A percentile compares a stretch with the other conserved stretches of the same genome.
phyloP scores from a whole-genome alignment of 1,139 yeast species.

The Candida tunisiensis region DNA sequence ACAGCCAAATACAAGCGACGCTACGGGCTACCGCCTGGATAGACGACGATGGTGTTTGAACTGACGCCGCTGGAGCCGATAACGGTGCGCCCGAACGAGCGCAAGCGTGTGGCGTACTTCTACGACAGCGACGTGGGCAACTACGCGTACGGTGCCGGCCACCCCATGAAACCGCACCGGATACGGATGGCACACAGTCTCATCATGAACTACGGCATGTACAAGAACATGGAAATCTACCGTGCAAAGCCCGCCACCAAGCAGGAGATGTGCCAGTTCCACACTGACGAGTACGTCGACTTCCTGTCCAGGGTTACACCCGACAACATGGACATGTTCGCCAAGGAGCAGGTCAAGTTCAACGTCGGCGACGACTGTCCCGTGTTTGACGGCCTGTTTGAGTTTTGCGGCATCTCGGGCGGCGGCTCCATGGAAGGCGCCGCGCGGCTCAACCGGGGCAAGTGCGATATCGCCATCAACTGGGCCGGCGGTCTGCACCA shows the following conservation, averaged over 20 bases:
- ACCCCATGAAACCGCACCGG: constrained; percentile 97
- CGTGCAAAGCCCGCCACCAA: constrained; percentile 96
- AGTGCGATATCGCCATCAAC: constrained; percentile 90
- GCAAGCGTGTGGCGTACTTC: constrained; percentile 27
- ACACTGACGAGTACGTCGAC: constrained; percentile 93
- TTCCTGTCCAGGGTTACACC: constrained; percentile 88
- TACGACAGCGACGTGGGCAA: constrained; percentile 72
- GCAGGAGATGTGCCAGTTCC: constrained; percentile 98
- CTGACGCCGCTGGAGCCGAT: constrained; percentile 49
- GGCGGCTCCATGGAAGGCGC: constrained; percentile 99
- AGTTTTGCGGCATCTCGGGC: constrained; percentile 84
- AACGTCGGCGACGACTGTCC: constrained; percentile 98
- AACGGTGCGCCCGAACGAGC: constrained; percentile 36
- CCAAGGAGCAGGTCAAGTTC: constrained; percentile 85
- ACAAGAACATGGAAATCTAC: constrained; percentile 94
- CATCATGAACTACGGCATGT: constrained; percentile 92
- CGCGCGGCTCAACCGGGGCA: constrained; percentile 78
- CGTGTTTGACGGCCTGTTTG: constrained; percentile 89
- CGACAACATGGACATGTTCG: constrained; percentile 79
- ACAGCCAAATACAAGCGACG: no score
- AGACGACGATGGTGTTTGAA: no score
- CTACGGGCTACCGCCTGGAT: no score
- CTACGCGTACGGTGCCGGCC: constrained; percentile 96
- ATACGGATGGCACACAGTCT: constrained; percentile 97
- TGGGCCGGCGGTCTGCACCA: constrained; percentile 98